These are phyloP conservation scores for Allomyces arbusculus DNA, from an alignment of 192 early-diverging fungal species.

Conservation along the genomic window DNA sequence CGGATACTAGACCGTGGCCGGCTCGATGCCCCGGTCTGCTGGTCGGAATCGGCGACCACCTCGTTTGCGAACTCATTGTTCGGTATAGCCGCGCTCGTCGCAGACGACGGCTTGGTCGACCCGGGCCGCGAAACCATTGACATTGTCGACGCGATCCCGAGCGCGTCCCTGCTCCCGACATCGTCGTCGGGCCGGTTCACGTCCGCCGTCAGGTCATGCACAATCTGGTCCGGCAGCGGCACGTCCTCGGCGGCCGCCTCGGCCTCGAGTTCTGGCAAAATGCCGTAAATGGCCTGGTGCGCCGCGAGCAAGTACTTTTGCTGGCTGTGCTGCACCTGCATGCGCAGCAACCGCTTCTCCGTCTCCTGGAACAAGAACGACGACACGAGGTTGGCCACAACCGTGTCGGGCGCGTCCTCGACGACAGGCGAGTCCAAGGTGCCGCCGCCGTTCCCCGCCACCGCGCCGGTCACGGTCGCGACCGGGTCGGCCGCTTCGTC, in stretches of 20 bases:
- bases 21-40: too few species aligned
- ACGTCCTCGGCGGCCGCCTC: neutral
- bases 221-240: neutral
- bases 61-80: too few species aligned
- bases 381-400: conserved; percentile 25
- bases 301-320: conserved; percentile 24
- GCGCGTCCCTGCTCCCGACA: neutral
- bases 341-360: conserved; percentile 19
- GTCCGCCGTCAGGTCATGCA: neutral
- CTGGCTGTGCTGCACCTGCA: conserved; percentile 25
- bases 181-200: neutral
- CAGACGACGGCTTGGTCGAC: too few species aligned
- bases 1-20: too few species aligned
- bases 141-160: neutral
- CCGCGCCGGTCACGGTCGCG: conserved; percentile 9
- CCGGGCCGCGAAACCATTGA: neutral
- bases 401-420: conserved; percentile 6
- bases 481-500: conserved; percentile 14
- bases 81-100: too few species aligned
- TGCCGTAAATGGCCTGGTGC: conserved; percentile 11
- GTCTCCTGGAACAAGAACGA: conserved; percentile 38
- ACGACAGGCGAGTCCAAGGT: conserved; percentile 11
- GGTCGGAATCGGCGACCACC: too few species aligned
- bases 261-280: conserved; percentile 3
- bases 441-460: conserved; percentile 6